phyloP scores from a whole-genome alignment of 805 yeast genomes.

The Pichia exigua region DNA sequence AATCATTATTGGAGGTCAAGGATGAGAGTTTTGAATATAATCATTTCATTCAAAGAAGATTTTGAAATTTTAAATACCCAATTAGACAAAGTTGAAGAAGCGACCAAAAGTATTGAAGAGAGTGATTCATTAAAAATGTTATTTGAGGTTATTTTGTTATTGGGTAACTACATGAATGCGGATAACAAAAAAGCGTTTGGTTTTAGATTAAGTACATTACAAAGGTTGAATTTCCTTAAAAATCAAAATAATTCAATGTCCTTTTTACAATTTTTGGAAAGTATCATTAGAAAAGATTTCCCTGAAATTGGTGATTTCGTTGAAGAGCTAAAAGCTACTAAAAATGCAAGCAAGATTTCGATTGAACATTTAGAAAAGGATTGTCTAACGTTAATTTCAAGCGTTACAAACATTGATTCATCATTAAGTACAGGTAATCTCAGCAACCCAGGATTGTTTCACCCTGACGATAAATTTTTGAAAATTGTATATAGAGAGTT shows the following conservation, averaged over 20 bases:
- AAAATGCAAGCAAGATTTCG: slow-evolving; percentile 61
- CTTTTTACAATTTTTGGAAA: slow-evolving; percentile 87
- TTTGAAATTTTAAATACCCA: slow-evolving; percentile 64
- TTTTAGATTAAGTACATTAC: slow-evolving; percentile 83
- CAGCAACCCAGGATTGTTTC: slow-evolving; percentile 69
- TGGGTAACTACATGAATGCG: slow-evolving; percentile 96
- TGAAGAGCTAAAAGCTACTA: slow-evolving; percentile 58
- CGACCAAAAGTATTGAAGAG: slow-evolving; percentile 55
- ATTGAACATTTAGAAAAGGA: slow-evolving; percentile 76
- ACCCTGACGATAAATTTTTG: slow-evolving; percentile 74
- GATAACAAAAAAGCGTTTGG: slow-evolving; percentile 88
- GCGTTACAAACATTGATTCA: slow-evolving; percentile 60
- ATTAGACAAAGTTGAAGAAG: slow-evolving; percentile 63
- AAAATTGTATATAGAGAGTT: slow-evolving; percentile 54
- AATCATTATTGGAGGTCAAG: slow-evolving; percentile 90
- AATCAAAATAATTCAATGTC: slow-evolving; percentile 84
- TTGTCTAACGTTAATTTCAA: slow-evolving; percentile 53
- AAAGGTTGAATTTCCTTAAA: slow-evolving; percentile 81
- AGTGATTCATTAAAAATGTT: slow-evolving; percentile 66
- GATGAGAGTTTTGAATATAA: slow-evolving; percentile 70
- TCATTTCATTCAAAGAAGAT: slow-evolving; percentile 68
- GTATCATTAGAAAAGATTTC: slow-evolving; percentile 71
- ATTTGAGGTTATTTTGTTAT: slow-evolving; percentile 76
- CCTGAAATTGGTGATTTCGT: slow-evolving; percentile 71
- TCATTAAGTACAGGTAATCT: slow-evolving; percentile 79